phyloP scores from a whole-genome alignment of 495 filamentous ascomycete genomes.

The Hypoxylon trugodes region DNA sequence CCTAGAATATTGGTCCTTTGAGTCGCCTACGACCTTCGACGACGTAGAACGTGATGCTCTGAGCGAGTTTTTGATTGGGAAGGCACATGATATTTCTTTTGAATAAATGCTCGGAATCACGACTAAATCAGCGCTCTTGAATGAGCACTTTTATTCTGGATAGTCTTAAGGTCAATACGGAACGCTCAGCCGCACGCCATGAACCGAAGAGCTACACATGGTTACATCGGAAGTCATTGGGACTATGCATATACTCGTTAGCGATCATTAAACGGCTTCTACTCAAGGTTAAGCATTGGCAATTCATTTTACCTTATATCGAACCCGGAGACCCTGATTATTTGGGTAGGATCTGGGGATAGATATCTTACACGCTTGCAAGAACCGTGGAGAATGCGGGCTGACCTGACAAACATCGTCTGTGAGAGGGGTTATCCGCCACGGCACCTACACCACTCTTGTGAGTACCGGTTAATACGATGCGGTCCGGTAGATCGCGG shows the following conservation, averaged over 20 bases:
- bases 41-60: constrained; percentile 5
- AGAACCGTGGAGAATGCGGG: neutral
- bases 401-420: constrained; percentile 9
- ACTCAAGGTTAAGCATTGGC: neutral
- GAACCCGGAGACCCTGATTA: neutral
- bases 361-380: neutral
- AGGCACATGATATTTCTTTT: neutral
- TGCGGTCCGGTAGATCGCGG: constrained; percentile 17
- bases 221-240: too few species aligned
- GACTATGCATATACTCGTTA: too few species aligned
- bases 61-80: constrained; percentile 25
- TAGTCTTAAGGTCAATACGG: too few species aligned
- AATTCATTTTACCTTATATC: neutral
- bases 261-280: too few species aligned
- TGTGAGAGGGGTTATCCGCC: constrained; percentile 21
- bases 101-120: neutral
- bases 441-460: neutral
- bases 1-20: constrained; percentile 22
- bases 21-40: neutral
- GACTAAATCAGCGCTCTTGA: neutral
- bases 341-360: neutral
- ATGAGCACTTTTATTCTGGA: neutral
- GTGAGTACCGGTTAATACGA: constrained; percentile 26
- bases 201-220: too few species aligned
- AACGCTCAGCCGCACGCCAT: too few species aligned